Conservation (phyloP, 2,329 filamentous ascomycete species). For the Didymella keratinophila region DNA sequence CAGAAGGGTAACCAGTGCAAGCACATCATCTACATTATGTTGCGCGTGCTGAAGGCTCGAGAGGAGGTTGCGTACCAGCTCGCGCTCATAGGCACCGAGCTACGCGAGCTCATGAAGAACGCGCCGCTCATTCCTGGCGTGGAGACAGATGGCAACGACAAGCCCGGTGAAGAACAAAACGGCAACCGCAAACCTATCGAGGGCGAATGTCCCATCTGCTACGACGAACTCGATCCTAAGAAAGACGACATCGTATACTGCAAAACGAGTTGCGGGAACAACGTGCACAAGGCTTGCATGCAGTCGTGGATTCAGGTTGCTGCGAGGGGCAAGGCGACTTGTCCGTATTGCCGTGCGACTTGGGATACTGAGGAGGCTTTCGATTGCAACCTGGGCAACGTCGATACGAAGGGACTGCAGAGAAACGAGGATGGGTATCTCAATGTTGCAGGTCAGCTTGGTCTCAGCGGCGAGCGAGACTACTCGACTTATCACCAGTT, state of each 20-base stretch:
- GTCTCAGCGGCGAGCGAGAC: conserved; percentile 60
- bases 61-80: conserved; percentile 66
- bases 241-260: conserved; percentile 60
- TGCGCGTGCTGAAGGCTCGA: conserved; percentile 65
- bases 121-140: conserved; percentile 60
- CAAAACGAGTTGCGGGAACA: conserved; percentile 68
- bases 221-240: conserved; percentile 44
- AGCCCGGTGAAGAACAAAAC: conserved; percentile 44
- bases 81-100: conserved; percentile 66
- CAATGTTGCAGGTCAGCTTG: conserved; percentile 68
- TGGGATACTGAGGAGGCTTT: conserved; percentile 61
- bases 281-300: conserved; percentile 67
- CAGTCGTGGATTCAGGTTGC: conserved; percentile 57
- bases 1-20: conserved; percentile 68
- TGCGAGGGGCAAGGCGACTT: conserved; percentile 57
- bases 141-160: conserved; percentile 42
- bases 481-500: conserved; percentile 39
- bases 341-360: conserved; percentile 66
- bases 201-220: conserved; percentile 69
- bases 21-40: conserved; percentile 68
- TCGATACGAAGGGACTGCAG: conserved; percentile 54
- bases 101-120: conserved; percentile 62
- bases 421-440: conserved; percentile 64
- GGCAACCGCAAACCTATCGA: conserved; percentile 66
- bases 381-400: conserved; percentile 48